A percentile compares a stretch with the other conserved stretches of the same genome.
Evolutionary conservation across 495 filamentous ascomycete species (phyloP).

Genomic region (Hypoxylon crocopeplum): DNA sequence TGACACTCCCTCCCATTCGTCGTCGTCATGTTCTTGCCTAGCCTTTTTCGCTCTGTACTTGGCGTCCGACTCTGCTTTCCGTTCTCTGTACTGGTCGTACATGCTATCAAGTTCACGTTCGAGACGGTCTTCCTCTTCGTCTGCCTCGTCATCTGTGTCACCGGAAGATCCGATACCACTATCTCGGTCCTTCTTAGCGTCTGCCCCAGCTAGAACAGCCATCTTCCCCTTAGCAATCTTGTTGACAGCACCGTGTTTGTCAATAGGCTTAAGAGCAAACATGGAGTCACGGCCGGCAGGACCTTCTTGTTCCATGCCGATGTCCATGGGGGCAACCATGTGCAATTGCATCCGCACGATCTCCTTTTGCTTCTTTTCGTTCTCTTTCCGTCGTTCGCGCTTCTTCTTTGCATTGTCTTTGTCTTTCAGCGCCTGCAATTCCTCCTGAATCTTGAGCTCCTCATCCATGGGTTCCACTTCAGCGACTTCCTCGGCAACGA

Average conservation of each 20-base stretch:
- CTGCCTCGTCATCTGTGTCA: slow-evolving; percentile 66
- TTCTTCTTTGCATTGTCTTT: slow-evolving; percentile 77
- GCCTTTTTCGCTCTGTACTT: slow-evolving; percentile 90
- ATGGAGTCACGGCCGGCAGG: slow-evolving; percentile 77
- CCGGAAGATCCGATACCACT: slow-evolving; percentile 61
- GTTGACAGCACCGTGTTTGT: slow-evolving; percentile 72
- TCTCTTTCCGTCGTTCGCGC: slow-evolving; percentile 79
- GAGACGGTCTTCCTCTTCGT: slow-evolving; percentile 80
- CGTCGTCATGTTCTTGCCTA: slow-evolving; percentile 80
- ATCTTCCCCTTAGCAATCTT: slow-evolving; percentile 82
- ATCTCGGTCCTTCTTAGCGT: slow-evolving; percentile 64
- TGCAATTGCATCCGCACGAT: slow-evolving; percentile 94
- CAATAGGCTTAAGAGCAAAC: slow-evolving; percentile 81
- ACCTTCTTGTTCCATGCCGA: slow-evolving; percentile 90
- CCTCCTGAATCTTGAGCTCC: slow-evolving; percentile 85
- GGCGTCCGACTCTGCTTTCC: slow-evolving; percentile 76
- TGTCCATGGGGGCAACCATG: slow-evolving; percentile 95
- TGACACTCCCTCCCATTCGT: slow-evolving; percentile 91
- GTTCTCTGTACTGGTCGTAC: slow-evolving; percentile 86
- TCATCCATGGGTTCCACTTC: slow-evolving; percentile 91
- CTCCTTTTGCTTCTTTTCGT: slow-evolving; percentile 88
- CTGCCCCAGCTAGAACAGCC: slow-evolving; percentile 60
- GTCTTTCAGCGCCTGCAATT: slow-evolving; percentile 80
- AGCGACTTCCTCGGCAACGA: slow-evolving; percentile 71
- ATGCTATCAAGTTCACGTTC: slow-evolving; percentile 84